Evolutionary conservation across 2,329 filamentous ascomycete genomes (phyloP).

Genomic region (Aspergillus sp.): DNA sequence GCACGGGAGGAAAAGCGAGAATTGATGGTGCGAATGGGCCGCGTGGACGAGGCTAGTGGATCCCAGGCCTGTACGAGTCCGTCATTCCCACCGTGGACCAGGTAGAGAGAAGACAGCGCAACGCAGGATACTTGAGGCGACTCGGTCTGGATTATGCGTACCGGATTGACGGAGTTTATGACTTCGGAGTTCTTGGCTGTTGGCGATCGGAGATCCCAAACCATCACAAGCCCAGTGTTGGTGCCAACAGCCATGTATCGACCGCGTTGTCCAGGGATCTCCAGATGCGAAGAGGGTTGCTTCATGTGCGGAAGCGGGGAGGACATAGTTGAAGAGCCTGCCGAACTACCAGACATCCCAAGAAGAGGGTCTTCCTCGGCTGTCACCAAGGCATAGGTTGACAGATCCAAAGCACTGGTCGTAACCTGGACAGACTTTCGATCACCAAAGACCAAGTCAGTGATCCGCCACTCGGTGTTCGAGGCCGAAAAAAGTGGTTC

Average conservation of each 20-base stretch:
- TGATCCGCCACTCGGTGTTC: constrained; percentile 66
- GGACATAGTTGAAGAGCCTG: constrained; percentile 53
- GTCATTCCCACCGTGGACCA: constrained; percentile 92
- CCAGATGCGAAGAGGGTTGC: constrained; percentile 44
- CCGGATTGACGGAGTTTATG: constrained; percentile 62
- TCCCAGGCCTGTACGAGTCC: constrained; percentile 97
- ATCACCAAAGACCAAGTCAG: constrained; percentile 62
- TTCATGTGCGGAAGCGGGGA: constrained; percentile 53
- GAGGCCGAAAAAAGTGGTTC: constrained; percentile 34
- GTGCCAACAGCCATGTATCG: constrained; percentile 82
- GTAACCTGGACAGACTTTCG: constrained; percentile 64
- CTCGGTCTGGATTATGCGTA: constrained; percentile 84
- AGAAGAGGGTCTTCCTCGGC: constrained; percentile 75
- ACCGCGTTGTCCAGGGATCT: constrained; percentile 81
- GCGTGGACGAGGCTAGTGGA: constrained; percentile 75
- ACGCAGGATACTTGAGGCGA: constrained; percentile 84
- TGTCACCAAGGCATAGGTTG: constrained; percentile 68
- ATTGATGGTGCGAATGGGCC: constrained; percentile 82
- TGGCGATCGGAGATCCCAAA: constrained; percentile 81
- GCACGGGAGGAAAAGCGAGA: constrained; percentile 79
- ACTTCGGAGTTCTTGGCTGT: constrained; percentile 55
- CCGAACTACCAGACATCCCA: constrained; percentile 55
- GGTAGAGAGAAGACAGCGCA: constrained; percentile 78
- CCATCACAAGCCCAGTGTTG: constrained; percentile 68
- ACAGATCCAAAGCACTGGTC: constrained; percentile 70